These are phyloP conservation scores for Aegilops sharonensis DNA, from an alignment of 176 grass and related monocot species.

Conservation along the genomic window DNA sequence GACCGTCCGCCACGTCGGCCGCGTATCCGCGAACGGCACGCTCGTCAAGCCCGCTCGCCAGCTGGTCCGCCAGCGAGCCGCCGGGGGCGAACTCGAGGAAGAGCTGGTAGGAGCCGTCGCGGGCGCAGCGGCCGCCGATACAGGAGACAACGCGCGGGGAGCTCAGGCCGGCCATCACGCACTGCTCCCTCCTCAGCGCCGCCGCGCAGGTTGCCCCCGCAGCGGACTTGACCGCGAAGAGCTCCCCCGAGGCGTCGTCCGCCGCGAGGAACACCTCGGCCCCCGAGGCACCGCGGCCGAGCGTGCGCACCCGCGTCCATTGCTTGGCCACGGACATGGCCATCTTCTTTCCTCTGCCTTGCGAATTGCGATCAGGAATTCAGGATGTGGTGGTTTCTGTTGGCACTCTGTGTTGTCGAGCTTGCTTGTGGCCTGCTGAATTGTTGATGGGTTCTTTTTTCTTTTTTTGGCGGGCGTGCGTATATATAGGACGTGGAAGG, in stretches of 20 bases:
- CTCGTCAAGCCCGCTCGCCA: constrained; percentile 25
- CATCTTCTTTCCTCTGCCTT: background rate
- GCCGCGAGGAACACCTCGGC: constrained; percentile 60
- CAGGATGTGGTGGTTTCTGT: background rate
- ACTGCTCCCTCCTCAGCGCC: constrained; percentile 46
- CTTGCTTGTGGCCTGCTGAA: background rate
- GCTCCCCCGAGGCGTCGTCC: constrained; percentile 12
- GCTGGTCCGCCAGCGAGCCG: constrained; percentile 38
- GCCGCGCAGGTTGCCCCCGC: background rate
- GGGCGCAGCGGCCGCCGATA: background rate
- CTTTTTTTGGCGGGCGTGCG: background rate
- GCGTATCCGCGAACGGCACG: background rate
- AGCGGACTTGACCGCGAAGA: constrained; percentile 61
- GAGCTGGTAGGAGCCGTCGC: constrained; percentile 18
- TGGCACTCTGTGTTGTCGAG: constrained; percentile 1
- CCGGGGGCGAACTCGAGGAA: constrained; percentile 46
- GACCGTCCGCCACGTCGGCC: constrained; percentile 40
- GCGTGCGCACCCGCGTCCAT: constrained; percentile 49
- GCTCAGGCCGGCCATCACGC: constrained; percentile 23
- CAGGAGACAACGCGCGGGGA: constrained; percentile 25
- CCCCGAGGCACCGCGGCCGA: constrained; percentile 60
- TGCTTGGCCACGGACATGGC: background rate
- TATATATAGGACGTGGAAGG: constrained; percentile 4
- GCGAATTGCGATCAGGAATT: background rate
- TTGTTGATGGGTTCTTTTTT: background rate